Evolutionary conservation across 192 early-diverging fungal genomes (phyloP).

Genomic region (Mortierella hygrophila): DNA sequence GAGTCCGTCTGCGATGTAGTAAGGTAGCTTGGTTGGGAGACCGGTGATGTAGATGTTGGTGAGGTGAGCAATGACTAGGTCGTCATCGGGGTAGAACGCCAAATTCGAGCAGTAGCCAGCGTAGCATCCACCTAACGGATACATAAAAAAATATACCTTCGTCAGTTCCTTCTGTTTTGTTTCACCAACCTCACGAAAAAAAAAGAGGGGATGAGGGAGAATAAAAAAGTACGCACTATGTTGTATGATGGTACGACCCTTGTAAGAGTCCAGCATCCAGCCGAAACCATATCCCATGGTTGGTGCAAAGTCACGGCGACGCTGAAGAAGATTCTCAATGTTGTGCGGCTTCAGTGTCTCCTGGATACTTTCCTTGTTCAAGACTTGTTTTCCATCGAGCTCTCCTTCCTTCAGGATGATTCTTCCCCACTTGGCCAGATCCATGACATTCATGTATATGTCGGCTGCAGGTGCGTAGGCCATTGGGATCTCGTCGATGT

Average conservation of each 20-base stretch:
- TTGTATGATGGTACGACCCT: neutral
- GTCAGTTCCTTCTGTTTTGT: neutral
- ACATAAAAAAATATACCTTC: neutral
- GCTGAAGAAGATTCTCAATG: neutral
- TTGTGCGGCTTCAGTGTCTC: constrained; percentile 5
- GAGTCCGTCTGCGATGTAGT: constrained; percentile 1
- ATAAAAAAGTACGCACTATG: neutral
- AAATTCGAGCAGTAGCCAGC: neutral
- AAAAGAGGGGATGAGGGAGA: neutral
- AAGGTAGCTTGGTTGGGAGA: neutral
- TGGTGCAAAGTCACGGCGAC: constrained; percentile 3
- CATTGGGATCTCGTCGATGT: neutral
- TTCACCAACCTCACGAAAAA: neutral
- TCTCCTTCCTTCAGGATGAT: constrained; percentile 13
- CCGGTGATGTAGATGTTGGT: neutral
- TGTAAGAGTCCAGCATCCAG: constrained; percentile 21
- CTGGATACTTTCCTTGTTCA: constrained; percentile 13
- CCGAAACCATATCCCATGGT: constrained; percentile 14
- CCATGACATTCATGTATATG: constrained; percentile 21
- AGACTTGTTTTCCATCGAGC: constrained; percentile 17
- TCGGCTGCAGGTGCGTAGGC: constrained; percentile 13
- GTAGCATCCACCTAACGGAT: neutral
- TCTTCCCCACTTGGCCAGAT: constrained; percentile 14
- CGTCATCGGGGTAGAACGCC: constrained; percentile 10
- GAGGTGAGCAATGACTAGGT: neutral